phyloP scores from a whole-genome alignment of 1,139 yeast genomes.

The Debaryomyces coudertii region DNA sequence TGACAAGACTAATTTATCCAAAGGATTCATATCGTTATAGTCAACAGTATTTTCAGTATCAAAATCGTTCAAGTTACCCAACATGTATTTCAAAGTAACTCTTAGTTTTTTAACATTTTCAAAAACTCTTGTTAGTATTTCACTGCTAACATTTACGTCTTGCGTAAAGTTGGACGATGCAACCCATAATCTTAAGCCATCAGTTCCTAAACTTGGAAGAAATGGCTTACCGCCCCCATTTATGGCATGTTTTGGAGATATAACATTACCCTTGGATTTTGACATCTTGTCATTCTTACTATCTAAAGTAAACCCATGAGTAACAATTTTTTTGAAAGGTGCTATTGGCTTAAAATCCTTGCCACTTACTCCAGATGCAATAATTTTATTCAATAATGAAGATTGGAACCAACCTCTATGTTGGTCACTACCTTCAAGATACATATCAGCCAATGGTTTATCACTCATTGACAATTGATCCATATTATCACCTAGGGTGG shows the following conservation, averaged over 20 bases:
- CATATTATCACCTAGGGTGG: conserved; percentile 52
- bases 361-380: conserved; percentile 41
- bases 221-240: conserved; percentile 60
- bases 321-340: conserved; percentile 76
- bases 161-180: conserved; percentile 86
- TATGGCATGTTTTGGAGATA: conserved; percentile 68
- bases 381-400: conserved; percentile 79
- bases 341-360: conserved; percentile 47
- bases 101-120: conserved; percentile 82
- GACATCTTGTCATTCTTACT: conserved; percentile 91
- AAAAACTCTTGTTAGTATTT: conserved; percentile 71
- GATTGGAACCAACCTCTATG: conserved; percentile 99
- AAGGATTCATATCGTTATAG: conserved; percentile 47
- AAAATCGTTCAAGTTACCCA: conserved; percentile 69
- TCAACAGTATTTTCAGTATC: conserved; percentile 19
- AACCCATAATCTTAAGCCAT: conserved; percentile 88
- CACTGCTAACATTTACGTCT: conserved; percentile 77
- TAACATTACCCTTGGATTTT: conserved; percentile 83
- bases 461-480: conserved; percentile 15
- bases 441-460: conserved; percentile 67
- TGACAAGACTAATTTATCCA: conserved; percentile 69
- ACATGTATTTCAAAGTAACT: conserved; percentile 74
- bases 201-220: conserved; percentile 80
- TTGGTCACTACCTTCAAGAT: conserved; percentile 94
- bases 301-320: conserved; percentile 94